A percentile compares a stretch with the other conserved stretches of the same genome.
These are phyloP conservation scores for Eucalyptus guilfoylei DNA, from an alignment of 345 rosid species.

Conservation along the genomic window DNA sequence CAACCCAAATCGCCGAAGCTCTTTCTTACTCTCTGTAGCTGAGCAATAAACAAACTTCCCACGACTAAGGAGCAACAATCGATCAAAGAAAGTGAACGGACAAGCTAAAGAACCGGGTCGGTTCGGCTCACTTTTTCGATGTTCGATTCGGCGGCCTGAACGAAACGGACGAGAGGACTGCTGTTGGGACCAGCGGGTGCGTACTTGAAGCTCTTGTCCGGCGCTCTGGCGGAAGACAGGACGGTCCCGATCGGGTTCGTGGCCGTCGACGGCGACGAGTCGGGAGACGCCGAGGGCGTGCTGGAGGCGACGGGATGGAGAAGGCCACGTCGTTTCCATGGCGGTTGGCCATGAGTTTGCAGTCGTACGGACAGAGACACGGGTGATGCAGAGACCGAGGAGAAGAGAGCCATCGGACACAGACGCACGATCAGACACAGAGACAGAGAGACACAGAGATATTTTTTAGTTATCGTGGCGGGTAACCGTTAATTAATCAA, in stretches of 20 bases:
- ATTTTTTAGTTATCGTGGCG: neutral
- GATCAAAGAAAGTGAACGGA: neutral
- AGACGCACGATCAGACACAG: neutral
- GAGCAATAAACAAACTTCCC: neutral
- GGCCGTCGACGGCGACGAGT: no score
- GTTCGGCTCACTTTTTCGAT: slow-evolving; percentile 50
- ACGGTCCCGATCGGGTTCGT: neutral
- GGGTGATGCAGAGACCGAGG: slow-evolving; percentile 16
- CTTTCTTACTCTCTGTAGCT: neutral
- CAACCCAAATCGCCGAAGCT: neutral
- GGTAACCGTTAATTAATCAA: neutral
- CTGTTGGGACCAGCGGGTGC: slow-evolving; percentile 12
- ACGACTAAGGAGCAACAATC: neutral
- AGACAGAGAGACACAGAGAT: neutral
- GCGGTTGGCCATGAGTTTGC: neutral
- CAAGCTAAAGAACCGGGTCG: neutral
- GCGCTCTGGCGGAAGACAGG: slow-evolving; percentile 6
- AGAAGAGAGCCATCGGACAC: slow-evolving; percentile 31
- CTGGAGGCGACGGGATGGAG: neutral
- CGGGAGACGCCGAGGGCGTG: no score
- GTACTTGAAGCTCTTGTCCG: slow-evolving; percentile 1
- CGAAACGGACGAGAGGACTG: slow-evolving; percentile 17
- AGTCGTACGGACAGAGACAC: slow-evolving; percentile 10
- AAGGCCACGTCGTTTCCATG: slow-evolving; percentile 6
- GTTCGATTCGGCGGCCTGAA: slow-evolving; percentile 56